Evolutionary conservation across 768 basidiomycete genomes (phyloP).

Genomic region (Suillus paluster): DNA sequence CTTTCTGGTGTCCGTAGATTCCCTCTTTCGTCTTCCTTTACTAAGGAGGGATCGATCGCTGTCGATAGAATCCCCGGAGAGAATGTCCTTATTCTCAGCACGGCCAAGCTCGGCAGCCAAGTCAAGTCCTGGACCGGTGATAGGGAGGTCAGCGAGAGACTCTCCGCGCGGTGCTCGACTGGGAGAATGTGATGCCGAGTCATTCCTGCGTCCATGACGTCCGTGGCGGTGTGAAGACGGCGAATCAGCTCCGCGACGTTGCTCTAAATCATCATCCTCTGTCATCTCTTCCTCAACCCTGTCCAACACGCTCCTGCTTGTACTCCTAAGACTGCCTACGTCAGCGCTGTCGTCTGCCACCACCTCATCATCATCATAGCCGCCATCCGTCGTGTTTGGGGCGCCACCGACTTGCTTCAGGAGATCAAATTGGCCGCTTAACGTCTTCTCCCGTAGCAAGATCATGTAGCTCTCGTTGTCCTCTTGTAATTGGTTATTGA

Average conservation of each 20-base stretch:
- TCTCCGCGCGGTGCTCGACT: slow-evolving; percentile 60
- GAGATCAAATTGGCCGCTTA: slow-evolving; percentile 86
- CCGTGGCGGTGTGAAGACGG: slow-evolving; percentile 47
- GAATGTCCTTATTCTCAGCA: slow-evolving; percentile 85
- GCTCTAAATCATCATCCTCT: slow-evolving; percentile 47
- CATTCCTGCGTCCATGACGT: slow-evolving; percentile 55
- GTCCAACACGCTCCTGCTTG: slow-evolving; percentile 61
- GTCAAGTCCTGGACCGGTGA: slow-evolving; percentile 88
- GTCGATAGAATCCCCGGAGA: slow-evolving; percentile 59
- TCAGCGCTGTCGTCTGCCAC: slow-evolving; percentile 45
- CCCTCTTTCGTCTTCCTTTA: slow-evolving; percentile 52
- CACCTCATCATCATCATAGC: slow-evolving; percentile 38
- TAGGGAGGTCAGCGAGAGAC: slow-evolving; percentile 83
- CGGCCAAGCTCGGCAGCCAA: slow-evolving; percentile 91
- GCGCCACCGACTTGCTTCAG: slow-evolving; percentile 65
- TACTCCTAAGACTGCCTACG: slow-evolving; percentile 59
- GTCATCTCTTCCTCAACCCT: slow-evolving; percentile 58
- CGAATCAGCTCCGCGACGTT: slow-evolving; percentile 42
- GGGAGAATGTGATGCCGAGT: slow-evolving; percentile 56
- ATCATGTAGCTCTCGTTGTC: slow-evolving; percentile 98
- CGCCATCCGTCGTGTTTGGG: slow-evolving; percentile 44
- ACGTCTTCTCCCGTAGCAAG: slow-evolving; percentile 85
- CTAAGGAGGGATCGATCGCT: slow-evolving; percentile 50
- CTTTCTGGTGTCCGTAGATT: slow-evolving; percentile 34
- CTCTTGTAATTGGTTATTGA: slow-evolving; percentile 88